Conservation (phyloP, 2,329 filamentous ascomycete genomes). For the Aureobasidium sp. region DNA sequence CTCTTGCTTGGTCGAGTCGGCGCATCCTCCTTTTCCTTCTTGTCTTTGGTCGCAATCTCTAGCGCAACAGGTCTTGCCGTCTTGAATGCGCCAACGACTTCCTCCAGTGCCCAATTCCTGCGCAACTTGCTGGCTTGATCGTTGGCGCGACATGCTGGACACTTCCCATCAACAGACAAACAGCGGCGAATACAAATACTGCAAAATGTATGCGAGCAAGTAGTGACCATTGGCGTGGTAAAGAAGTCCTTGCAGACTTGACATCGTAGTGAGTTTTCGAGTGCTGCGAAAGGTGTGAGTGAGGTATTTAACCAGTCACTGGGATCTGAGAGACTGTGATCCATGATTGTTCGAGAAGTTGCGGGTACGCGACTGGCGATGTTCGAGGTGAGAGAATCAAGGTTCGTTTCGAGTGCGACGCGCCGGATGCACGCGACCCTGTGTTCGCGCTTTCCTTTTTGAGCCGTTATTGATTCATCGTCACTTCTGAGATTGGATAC, state of each 20-base stretch:
- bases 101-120: constrained; percentile 77
- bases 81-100: constrained; percentile 73
- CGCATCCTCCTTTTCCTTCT: constrained; percentile 18
- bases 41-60: constrained; percentile 52
- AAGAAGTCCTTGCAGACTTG: constrained; percentile 99
- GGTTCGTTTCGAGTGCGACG: constrained; percentile 24
- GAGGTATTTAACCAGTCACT: constrained; percentile 76
- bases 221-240: constrained; percentile 87
- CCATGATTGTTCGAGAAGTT: neutral
- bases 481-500: neutral
- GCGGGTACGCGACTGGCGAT: neutral
- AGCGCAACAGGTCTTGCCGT: constrained; percentile 57
- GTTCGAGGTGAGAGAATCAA: constrained; percentile 8
- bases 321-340: constrained; percentile 54
- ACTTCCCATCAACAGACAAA: constrained; percentile 75
- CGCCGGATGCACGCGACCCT: neutral
- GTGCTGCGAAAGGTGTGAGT: constrained; percentile 55
- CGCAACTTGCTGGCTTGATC: constrained; percentile 82
- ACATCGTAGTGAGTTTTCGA: constrained; percentile 84
- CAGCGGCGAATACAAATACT: constrained; percentile 88
- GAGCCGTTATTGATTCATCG: neutral
- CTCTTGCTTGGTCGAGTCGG: constrained; percentile 41
- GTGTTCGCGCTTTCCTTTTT: neutral
- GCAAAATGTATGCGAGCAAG: constrained; percentile 93
- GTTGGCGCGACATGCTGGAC: constrained; percentile 69